Evolutionary conservation across 495 filamentous ascomycete species (phyloP), one percentile per base, ranked within the genome.

Genomic region (Penicillium paxilli): DNA sequence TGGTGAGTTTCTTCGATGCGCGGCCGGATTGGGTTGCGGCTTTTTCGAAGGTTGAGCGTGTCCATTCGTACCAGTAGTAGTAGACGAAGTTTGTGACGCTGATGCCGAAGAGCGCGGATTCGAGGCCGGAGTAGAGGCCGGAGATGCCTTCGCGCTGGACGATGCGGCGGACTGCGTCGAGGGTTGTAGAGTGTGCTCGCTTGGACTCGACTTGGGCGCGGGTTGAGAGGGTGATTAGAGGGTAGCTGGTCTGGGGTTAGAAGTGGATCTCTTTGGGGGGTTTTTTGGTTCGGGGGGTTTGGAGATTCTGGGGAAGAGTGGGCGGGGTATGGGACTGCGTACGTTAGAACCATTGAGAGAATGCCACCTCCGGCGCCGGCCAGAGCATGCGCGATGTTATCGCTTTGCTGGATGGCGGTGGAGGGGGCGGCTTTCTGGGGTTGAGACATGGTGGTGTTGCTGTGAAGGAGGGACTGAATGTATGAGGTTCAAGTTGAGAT

Each of bases 31-130:
- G 84, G 26, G 78, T 61, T 25, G 91, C 91, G 11, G 92, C 90
- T 33, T 83, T 83, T 70, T 96, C 90, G 72, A 98, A 96, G 60
- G 86, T 86, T 38, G 89, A 79, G 20, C 94, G 88, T 49, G 92
- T 93, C 89, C 91, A 98, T 76, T 99, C 94, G 76, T 97, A 99
- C 87, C 94, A 99, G 75, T 99, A 99, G 74, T 99, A 99, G 74
- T 99, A 99, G 20, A 99, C 92, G 60, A 99, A 98, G 73, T 99
- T 99, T 50, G 94, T 99, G 52, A 99, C 87, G 70, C 88, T 93
- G 75, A 98, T 98, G 61, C 95, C 94, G 69, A 99, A 97, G 4
- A 99, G 79, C 8, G 94, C 94, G 20, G 87, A 92, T 61, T 93
- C 87, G 28, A 96, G 80, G 9, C 92, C 92, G 4, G 92, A 84